Evolutionary conservation across 306 rosid genomes (phyloP).

Genomic region (Datisca glomerata): DNA sequence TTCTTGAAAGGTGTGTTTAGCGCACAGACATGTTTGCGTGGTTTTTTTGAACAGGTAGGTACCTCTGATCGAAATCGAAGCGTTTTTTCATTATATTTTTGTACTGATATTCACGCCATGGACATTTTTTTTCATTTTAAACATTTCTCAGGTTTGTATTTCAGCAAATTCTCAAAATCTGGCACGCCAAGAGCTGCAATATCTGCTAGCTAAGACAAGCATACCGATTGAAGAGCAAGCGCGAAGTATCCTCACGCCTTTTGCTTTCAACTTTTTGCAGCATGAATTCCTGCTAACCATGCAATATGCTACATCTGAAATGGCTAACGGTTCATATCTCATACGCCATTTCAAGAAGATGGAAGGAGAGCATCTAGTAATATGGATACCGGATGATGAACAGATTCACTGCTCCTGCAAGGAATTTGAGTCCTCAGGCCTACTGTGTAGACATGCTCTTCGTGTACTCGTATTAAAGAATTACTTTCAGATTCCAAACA

Average conservation of each 20-base stretch:
- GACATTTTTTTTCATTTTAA: conserved; percentile 12
- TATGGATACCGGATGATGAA: conserved; percentile 68
- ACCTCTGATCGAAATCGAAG: neutral
- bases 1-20: conserved; percentile 59
- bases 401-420: conserved; percentile 88
- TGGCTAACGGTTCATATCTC: conserved; percentile 62
- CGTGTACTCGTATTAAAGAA: conserved; percentile 50
- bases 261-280: conserved; percentile 73
- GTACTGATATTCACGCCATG: conserved; percentile 4
- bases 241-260: conserved; percentile 60
- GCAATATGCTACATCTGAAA: conserved; percentile 77
- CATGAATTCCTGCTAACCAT: conserved; percentile 56
- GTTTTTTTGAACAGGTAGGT: conserved; percentile 80
- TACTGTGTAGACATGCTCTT: conserved; percentile 76
- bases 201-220: conserved; percentile 53
- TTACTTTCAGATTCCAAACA: conserved; percentile 89
- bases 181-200: conserved; percentile 43
- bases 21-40: conserved; percentile 62
- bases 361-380: conserved; percentile 53
- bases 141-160: conserved; percentile 49
- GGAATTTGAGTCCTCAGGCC: conserved; percentile 89
- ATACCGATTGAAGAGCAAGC: conserved; percentile 90
- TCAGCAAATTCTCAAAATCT: conserved; percentile 54
- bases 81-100: conserved; percentile 8
- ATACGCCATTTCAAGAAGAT: conserved; percentile 69